A percentile compares a stretch with the other conserved stretches of the same genome.
Conservation (phyloP, 2,329 filamentous ascomycete genomes). For the Phyllosticta citribraziliensis region DNA sequence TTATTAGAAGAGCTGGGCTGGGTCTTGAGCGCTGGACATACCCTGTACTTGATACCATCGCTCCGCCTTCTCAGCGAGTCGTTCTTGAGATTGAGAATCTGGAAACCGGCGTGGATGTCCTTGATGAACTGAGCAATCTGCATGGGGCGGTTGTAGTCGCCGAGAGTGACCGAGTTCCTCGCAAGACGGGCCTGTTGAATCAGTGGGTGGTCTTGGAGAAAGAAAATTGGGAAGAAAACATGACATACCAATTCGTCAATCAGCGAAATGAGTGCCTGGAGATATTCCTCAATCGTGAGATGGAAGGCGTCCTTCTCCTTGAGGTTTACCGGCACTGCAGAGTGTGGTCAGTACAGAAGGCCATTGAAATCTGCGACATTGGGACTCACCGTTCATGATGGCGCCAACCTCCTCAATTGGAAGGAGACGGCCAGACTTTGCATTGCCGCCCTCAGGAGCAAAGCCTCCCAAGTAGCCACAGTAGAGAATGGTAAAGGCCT, state of each 20-base stretch:
- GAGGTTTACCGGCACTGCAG: constrained; percentile 77
- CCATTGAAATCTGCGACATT: background rate
- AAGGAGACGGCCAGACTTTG: constrained; percentile 55
- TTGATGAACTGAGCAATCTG: constrained; percentile 89
- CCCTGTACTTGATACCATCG: constrained; percentile 88
- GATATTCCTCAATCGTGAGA: constrained; percentile 93
- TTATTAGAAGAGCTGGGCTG: constrained; percentile 1
- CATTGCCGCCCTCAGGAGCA: constrained; percentile 40
- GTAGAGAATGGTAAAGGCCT: constrained; percentile 50
- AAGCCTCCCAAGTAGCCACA: constrained; percentile 75
- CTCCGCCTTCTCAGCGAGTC: constrained; percentile 78
- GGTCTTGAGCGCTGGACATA: constrained; percentile 17
- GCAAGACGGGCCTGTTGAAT: constrained; percentile 60
- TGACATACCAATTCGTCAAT: constrained; percentile 70
- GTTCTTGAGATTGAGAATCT: constrained; percentile 95
- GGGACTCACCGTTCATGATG: constrained; percentile 56
- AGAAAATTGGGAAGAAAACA: background rate
- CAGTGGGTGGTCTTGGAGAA: background rate
- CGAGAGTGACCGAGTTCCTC: constrained; percentile 87
- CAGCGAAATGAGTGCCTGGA: constrained; percentile 75
- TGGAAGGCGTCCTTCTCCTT: constrained; percentile 88
- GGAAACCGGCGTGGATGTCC: constrained; percentile 90
- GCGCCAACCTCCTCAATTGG: constrained; percentile 81
- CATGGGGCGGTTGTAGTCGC: constrained; percentile 76
- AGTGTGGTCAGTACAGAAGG: background rate